These are phyloP conservation scores for Vitis hybrid DNA, from an alignment of 177 flowering plant genomes.

Conservation along the genomic window DNA sequence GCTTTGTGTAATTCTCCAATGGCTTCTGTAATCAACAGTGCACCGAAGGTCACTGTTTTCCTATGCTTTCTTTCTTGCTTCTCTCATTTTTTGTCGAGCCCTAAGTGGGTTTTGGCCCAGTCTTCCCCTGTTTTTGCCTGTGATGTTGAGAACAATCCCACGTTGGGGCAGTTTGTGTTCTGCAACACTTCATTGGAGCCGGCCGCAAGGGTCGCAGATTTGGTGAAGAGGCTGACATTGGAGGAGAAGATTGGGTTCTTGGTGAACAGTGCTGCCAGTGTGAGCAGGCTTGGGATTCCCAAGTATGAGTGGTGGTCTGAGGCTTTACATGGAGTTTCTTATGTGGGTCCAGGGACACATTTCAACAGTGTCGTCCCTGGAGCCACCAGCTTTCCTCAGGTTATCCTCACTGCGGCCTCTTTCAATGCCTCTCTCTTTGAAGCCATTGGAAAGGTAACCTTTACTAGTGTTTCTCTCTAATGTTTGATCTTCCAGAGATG, in stretches of 20 bases:
- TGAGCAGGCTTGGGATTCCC: conserved; percentile 81
- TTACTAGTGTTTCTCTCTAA: background rate
- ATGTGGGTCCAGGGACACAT: conserved; percentile 74
- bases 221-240: conserved; percentile 81
- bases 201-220: conserved; percentile 58
- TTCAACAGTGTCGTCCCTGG: conserved; percentile 72
- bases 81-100: background rate
- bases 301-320: conserved; percentile 98
- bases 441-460: conserved; percentile 82
- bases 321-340: conserved; percentile 90
- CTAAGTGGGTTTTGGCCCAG: conserved; percentile 30
- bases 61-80: conserved; percentile 14
- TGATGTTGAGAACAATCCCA: conserved; percentile 46
- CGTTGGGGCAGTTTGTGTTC: conserved; percentile 45
- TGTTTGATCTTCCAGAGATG: background rate
- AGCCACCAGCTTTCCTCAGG: conserved; percentile 93
- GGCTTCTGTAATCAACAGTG: conserved; percentile 38
- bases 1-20: conserved; percentile 8
- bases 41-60: conserved; percentile 27
- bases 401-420: conserved; percentile 80
- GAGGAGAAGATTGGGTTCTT: conserved; percentile 72
- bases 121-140: conserved; percentile 71
- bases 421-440: conserved; percentile 74
- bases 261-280: conserved; percentile 57
- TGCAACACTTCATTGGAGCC: conserved; percentile 53